Base-by-base conservation (phyloP, 805 yeast species). In the Ogataea neopini region DNA sequence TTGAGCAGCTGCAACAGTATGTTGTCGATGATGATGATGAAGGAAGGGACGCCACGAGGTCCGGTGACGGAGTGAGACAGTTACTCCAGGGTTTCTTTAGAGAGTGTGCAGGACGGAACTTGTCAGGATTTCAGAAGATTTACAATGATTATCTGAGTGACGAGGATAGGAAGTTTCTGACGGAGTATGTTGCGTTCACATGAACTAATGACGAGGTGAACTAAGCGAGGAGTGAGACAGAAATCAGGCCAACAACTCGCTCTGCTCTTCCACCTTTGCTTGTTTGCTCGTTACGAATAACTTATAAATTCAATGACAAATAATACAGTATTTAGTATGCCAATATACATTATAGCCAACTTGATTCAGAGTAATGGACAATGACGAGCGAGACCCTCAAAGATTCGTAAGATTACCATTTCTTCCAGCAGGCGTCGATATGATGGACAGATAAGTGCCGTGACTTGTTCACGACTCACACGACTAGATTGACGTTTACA, bases 1-100 rank as follows among this genome's bases (percentile, higher is more conserved):
- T 74, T 59, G 86, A 82, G 19, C 83, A 82, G 49, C 62, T 86
- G 44, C 76, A 80, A 56, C 73, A 79, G 4, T 86, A 79, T 53
- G 78, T 81, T 5, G 77, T 69, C 18, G 60, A 56, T 2, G 54
- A 54, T 11, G 60, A 47, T 9, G 50, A 48, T 14, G 56, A 55
- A n/a, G 49, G 52, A 20, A 41, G 56, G 37, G 33, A 44, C 18
- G 36, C 63, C 47, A 68, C 64, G 19, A 64, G 71, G 5, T 60
- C 69, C 39, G 57, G 54, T 20, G 57, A 57, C 22, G 59, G 49
- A 13, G 54, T 61, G 43, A 70, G 70, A 41, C 69, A 75, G 28
- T 60, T 75, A 18, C 59, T 84, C 35, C 53, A 73, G 3, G 67
- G 61, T 3, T 83, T 84, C 54, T 83, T 84, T 68, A 81, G 72